Evolutionary conservation across 768 basidiomycete genomes (phyloP), one percentile per base, ranked within the genome.

Genomic region (Boletus rufocinnamomeus): DNA sequence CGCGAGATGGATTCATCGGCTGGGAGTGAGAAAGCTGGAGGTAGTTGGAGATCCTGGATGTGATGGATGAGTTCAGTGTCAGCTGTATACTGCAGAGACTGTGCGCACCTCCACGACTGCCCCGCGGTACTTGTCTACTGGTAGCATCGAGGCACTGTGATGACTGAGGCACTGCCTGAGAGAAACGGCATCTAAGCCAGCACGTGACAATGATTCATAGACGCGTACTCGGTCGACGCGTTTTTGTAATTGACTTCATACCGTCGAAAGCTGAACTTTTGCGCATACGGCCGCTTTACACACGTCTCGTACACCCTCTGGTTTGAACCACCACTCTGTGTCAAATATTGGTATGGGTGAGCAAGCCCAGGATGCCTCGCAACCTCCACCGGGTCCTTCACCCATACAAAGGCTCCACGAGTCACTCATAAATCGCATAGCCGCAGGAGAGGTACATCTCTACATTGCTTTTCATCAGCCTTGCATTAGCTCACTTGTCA

Each of bases 401-500:
- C 85, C 88, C 7, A 97, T 97, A 57, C 82, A 81, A 50, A 84
- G 87, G 25, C 82, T 96, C 2, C 83, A 88, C 21, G 86, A 95
- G 63, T 84, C 88, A 1, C 84, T 95, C 49, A 91, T 98, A 52
- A 96, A 96, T 68, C 83, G 89, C 43, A 98, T 98, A 63, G 95
- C 95, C 17, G 86, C 86, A n/a, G 87, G 85, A 68, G 86, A 88
- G 72, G 85, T 85, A 58, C 38, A 70, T 35, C 2, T 19, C 30
- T 35, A 16, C 28, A n/a, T 38, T 6, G n/a, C 4, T 43, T 43
- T 60, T 43, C 19, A 54, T 25, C 25, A 10, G 1, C 30, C 25
- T 4, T 17, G 1, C 17, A 14, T 54, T 34, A 10, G 30, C 52
- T 66, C 38, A 67, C 63, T 71, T 70, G 73, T 8, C 40, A 8